Evolutionary conservation across 2,329 filamentous ascomycete species (phyloP), one percentile per base, ranked within the genome.

Genomic region (Monosporascus sp.): DNA sequence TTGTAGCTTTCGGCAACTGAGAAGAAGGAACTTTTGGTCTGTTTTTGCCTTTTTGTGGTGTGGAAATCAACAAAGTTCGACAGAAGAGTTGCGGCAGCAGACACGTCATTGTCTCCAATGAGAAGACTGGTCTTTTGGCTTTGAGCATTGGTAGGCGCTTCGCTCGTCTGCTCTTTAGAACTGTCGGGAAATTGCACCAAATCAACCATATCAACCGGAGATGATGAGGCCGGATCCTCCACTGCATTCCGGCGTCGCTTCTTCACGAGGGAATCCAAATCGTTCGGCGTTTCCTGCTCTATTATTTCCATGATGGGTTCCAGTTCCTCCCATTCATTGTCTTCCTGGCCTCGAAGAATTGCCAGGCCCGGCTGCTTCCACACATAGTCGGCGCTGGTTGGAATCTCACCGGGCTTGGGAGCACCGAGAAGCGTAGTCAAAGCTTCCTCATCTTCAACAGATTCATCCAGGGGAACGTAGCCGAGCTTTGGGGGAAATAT

Each of bases 341-440:
- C 58, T 46, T 67, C 61, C 47, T 27, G 17, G 26, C 65, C 57
- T 43, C 53, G 55, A 38, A 70, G 59, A 48, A 70, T 61, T 22
- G 63, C 58, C 2, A 67, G 45, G 3, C 66, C 66, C 3, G 63
- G 65, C 22, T 59, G 58, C 51, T 68, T 69, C 63, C 64, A 65
- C 26, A 66, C 58, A 16, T 60, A 66, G 11, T 62, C 51, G 24
- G 50, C 60, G 31, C 64, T 67, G 7, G 60, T 64, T n/a, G 52
- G 55, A 5, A 63, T 35, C 14, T 60, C 48, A 22, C 43, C 11
- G 7, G n/a, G 8, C 49, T 54, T 37, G 19, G 41, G 35, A n/a
- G 43, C 43, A 2, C 54, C 40, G n/a, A 63, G 45, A 5, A 57
- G 22, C 4, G 35, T 16, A 6, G 44, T 45, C 7, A 52, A 19